Percentiles rank a stretch among this genome's conserved stretches.
These are phyloP conservation scores for Daldinia caldariorum DNA, from an alignment of 495 filamentous ascomycete species.

Conservation along the genomic window DNA sequence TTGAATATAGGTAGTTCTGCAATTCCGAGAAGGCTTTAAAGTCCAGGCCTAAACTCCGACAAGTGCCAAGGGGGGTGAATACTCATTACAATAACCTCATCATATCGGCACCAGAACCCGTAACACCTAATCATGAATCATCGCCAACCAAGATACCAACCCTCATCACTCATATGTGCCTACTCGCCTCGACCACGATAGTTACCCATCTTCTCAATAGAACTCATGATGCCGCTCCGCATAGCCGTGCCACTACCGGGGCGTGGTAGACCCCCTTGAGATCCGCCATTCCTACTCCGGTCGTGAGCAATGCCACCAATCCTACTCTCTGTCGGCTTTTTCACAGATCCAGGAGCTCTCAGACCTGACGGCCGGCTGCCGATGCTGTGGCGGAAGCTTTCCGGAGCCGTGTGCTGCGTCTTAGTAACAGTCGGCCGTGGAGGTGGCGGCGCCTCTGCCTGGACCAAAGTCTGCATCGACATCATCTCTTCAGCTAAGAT, in stretches of 20 bases:
- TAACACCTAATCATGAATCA: slow-evolving; percentile 28
- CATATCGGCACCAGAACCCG: slow-evolving; percentile 26
- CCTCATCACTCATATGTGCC: neutral
- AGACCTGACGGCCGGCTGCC: slow-evolving; percentile 54
- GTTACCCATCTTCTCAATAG: slow-evolving; percentile 75
- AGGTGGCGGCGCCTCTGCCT: slow-evolving; percentile 23
- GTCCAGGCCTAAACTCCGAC: slow-evolving; percentile 31
- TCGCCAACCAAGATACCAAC: slow-evolving; percentile 22
- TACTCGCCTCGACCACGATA: slow-evolving; percentile 50
- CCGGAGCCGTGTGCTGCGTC: slow-evolving; percentile 19
- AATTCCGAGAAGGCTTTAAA: slow-evolving; percentile 21
- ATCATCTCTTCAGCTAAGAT: slow-evolving; percentile 90
- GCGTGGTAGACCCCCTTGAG: slow-evolving; percentile 53
- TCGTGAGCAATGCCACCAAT: slow-evolving; percentile 57
- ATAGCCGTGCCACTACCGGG: slow-evolving; percentile 54
- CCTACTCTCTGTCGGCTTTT: slow-evolving; percentile 52
- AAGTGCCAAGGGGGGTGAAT: slow-evolving; percentile 18
- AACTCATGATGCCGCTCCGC: slow-evolving; percentile 73
- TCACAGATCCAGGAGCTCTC: slow-evolving; percentile 52
- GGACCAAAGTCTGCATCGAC: slow-evolving; percentile 58
- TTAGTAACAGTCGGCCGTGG: slow-evolving; percentile 28
- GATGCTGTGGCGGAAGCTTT: slow-evolving; percentile 41
- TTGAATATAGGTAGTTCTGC: slow-evolving; percentile 9
- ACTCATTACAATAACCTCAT: slow-evolving; percentile 34
- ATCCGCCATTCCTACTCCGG: slow-evolving; percentile 53